These are phyloP conservation scores for Arabis alpina DNA, from an alignment of 345 rosid genomes.

Conservation along the genomic window DNA sequence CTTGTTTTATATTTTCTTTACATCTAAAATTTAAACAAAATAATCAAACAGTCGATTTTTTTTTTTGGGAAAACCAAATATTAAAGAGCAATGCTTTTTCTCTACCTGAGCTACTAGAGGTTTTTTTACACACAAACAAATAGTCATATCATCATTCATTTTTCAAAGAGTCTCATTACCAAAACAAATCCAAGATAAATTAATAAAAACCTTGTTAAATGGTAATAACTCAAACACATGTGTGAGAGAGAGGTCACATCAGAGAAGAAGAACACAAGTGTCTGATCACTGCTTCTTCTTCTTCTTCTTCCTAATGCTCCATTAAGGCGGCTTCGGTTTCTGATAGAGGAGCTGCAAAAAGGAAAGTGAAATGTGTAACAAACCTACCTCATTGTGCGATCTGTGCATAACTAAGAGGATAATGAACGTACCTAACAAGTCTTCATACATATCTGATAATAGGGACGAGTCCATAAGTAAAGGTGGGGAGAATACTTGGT, in stretches of 20 bases:
- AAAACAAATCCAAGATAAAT: conserved; percentile 34
- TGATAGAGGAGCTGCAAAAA: conserved; percentile 76
- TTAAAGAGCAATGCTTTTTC: conserved; percentile 12
- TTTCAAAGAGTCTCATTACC: conserved; percentile 30
- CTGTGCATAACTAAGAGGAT: background rate
- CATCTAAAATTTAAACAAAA: conserved; percentile 27
- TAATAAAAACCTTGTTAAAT: conserved; percentile 22
- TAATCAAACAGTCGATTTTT: background rate
- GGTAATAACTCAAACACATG: conserved; percentile 30
- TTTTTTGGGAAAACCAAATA: conserved; percentile 23
- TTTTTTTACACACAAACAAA: conserved; percentile 17
- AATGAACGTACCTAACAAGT: conserved; percentile 76
- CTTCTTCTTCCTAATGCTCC: conserved; percentile 56
- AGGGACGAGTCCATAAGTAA: conserved; percentile 77
- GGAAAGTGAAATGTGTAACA: conserved; percentile 19
- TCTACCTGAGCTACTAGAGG: conserved; percentile 35
- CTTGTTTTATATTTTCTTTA: conserved; percentile 30
- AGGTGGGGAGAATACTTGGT: conserved; percentile 92
- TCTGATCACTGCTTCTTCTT: conserved; percentile 11
- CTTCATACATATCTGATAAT: conserved; percentile 80
- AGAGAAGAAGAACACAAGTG: conserved; percentile 26
- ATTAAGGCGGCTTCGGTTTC: conserved; percentile 83
- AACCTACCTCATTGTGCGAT: background rate
- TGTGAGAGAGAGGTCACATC: conserved; percentile 4
- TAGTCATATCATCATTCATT: conserved; percentile 6